phyloP scores from a whole-genome alignment of 208 protist genomes.

The Acanthamoeba triangularis region DNA sequence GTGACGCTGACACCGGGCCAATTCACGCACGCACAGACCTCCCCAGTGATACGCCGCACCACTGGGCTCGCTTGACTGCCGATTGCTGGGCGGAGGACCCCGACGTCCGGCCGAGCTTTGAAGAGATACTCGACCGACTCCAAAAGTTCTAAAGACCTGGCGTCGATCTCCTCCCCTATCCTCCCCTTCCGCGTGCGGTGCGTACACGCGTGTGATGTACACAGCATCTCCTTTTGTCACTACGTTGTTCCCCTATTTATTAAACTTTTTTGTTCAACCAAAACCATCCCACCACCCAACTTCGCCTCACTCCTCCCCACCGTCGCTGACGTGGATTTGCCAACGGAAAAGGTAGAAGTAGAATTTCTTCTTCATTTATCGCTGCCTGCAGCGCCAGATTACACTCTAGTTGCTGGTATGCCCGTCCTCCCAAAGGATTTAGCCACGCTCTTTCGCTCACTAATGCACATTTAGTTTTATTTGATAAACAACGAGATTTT shows the following conservation, averaged over 20 bases:
- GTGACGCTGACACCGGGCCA: not conserved
- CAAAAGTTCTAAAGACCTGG: constrained; percentile 30
- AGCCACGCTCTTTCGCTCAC: too few species aligned
- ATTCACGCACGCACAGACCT: constrained; percentile 17
- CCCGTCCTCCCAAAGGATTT: too few species aligned
- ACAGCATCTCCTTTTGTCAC: not conserved
- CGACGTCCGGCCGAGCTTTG: constrained; percentile 64
- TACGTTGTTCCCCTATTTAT: not conserved
- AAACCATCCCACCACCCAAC: too few species aligned
- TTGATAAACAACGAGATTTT: too few species aligned
- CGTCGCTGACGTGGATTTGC: too few species aligned
- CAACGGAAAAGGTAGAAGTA: too few species aligned
- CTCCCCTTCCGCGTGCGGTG: not conserved
- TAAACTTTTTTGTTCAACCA: too few species aligned
- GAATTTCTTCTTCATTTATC: too few species aligned
- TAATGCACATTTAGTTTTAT: too few species aligned
- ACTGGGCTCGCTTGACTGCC: constrained; percentile 51
- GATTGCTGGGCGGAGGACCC: constrained; percentile 73
- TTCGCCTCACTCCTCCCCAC: too few species aligned
- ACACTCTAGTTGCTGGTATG: too few species aligned
- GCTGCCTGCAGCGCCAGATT: too few species aligned
- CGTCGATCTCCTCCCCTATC: not conserved
- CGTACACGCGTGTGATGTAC: not conserved
- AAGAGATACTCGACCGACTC: constrained; percentile 61
- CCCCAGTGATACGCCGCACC: constrained; percentile 41